A percentile compares a stretch with the other conserved stretches of the same genome.
phyloP scores from a whole-genome alignment of 805 yeast species.

The Metschnikowia drakensbergensis region DNA sequence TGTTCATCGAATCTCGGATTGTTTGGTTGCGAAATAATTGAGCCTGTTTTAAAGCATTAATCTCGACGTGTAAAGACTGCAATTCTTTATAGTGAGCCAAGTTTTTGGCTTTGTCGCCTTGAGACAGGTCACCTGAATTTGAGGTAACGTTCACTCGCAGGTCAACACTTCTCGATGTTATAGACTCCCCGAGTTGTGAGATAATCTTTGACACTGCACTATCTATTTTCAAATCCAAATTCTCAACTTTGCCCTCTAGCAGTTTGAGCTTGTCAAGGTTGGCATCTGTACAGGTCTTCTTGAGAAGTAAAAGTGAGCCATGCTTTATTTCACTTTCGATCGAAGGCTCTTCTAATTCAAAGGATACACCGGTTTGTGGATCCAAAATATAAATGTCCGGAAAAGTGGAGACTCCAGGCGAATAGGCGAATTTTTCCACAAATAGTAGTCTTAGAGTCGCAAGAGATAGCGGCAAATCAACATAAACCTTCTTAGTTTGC shows the following conservation, averaged over 20 bases:
- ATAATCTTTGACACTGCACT: constrained; percentile 8
- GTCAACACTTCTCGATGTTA: neutral
- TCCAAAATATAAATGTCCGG: constrained; percentile 79
- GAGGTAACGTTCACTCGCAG: neutral
- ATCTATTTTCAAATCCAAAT: constrained; percentile 9
- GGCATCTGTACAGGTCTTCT: neutral
- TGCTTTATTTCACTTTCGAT: constrained; percentile 51
- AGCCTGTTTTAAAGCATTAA: constrained; percentile 56
- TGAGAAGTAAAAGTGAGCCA: constrained; percentile 38
- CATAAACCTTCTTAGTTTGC: constrained; percentile 51
- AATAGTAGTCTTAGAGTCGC: constrained; percentile 65
- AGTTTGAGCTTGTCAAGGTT: constrained; percentile 3
- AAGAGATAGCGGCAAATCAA: constrained; percentile 45
- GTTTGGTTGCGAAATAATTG: constrained; percentile 42
- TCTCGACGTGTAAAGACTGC: constrained; percentile 51
- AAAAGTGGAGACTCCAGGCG: constrained; percentile 66
- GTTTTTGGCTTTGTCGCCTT: constrained; percentile 12
- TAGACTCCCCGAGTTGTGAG: constrained; percentile 11
- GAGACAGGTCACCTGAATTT: neutral
- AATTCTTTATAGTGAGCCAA: constrained; percentile 5
- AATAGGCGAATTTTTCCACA: constrained; percentile 82
- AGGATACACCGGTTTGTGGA: constrained; percentile 53
- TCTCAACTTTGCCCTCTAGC: constrained; percentile 8
- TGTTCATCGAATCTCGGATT: constrained; percentile 41
- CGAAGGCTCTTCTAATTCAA: constrained; percentile 72